Conservation (phyloP, 768 basidiomycete species). For the Termitomyces sp. region DNA sequence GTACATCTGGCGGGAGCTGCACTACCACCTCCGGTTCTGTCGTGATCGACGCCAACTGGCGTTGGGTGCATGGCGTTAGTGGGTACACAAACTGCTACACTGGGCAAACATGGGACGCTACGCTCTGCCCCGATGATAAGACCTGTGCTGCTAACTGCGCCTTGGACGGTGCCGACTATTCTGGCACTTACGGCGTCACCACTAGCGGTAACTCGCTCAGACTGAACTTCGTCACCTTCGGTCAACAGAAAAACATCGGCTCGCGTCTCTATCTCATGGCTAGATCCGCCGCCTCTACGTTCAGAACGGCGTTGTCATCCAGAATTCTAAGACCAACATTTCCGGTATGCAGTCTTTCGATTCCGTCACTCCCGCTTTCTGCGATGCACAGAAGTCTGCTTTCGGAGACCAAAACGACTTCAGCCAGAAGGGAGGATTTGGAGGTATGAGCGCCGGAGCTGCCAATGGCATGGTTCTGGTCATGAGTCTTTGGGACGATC, state of each 20-base stretch:
- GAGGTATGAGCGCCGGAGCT: slow-evolving; percentile 31
- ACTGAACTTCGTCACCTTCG: slow-evolving; percentile 41
- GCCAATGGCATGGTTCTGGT: slow-evolving; percentile 37
- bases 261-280: slow-evolving; percentile 46
- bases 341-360: slow-evolving; percentile 32
- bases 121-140: slow-evolving; percentile 41
- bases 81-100: slow-evolving; percentile 44
- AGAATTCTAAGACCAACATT: slow-evolving; percentile 42
- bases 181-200: slow-evolving; percentile 46
- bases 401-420: slow-evolving; percentile 22
- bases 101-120: slow-evolving; percentile 47
- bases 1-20: slow-evolving; percentile 41
- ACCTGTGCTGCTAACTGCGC: slow-evolving; percentile 25
- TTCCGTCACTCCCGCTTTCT: slow-evolving; percentile 45
- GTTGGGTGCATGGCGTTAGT: slow-evolving; percentile 39
- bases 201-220: slow-evolving; percentile 40
- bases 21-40: slow-evolving; percentile 29
- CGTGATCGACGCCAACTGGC: slow-evolving; percentile 54
- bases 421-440: slow-evolving; percentile 15
- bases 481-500: slow-evolving; percentile 37
- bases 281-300: slow-evolving; percentile 39
- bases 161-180: slow-evolving; percentile 41
- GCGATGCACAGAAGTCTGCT: slow-evolving; percentile 34
- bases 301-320: slow-evolving; percentile 31
- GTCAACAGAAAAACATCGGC: slow-evolving; percentile 31